Evolutionary conservation across 139 green algal species (phyloP).

Genomic region (Picochlorum sp.): DNA sequence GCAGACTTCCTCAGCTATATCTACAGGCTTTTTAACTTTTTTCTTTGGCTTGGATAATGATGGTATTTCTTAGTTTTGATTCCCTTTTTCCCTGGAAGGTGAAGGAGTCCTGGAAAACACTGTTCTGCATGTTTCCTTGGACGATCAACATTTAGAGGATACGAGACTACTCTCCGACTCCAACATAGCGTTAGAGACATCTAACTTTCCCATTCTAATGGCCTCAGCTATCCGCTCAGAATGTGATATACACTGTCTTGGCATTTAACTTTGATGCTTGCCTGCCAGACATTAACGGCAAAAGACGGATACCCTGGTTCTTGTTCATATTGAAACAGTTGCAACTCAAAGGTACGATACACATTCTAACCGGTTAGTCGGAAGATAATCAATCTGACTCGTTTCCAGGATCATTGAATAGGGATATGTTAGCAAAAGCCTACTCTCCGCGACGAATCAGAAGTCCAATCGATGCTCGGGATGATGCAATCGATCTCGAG

Average conservation of each 20-base stretch:
- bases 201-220: no score
- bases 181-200: neutral
- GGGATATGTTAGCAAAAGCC: no score
- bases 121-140: conserved; percentile 66
- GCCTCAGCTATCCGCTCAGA: conserved; percentile 26
- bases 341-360: no score
- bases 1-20: conserved; percentile 34
- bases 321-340: conserved; percentile 24
- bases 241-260: conserved; percentile 36
- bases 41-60: conserved; percentile 52
- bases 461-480: neutral
- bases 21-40: conserved; percentile 58
- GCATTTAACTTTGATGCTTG: conserved; percentile 77
- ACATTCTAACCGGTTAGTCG: no score
- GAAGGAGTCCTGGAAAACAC: neutral
- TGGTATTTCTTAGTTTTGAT: conserved; percentile 38
- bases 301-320: conserved; percentile 33
- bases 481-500: conserved; percentile 25
- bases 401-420: no score
- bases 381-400: no score
- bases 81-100: conserved; percentile 35
- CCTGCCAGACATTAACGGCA: conserved; percentile 49
- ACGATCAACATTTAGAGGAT: conserved; percentile 63
- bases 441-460: neutral
- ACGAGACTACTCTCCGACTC: conserved; percentile 23